A percentile compares a stretch with the other conserved stretches of the same genome.
phyloP scores from a whole-genome alignment of 2,329 filamentous ascomycete species.

The Elsinoe ampelina region DNA sequence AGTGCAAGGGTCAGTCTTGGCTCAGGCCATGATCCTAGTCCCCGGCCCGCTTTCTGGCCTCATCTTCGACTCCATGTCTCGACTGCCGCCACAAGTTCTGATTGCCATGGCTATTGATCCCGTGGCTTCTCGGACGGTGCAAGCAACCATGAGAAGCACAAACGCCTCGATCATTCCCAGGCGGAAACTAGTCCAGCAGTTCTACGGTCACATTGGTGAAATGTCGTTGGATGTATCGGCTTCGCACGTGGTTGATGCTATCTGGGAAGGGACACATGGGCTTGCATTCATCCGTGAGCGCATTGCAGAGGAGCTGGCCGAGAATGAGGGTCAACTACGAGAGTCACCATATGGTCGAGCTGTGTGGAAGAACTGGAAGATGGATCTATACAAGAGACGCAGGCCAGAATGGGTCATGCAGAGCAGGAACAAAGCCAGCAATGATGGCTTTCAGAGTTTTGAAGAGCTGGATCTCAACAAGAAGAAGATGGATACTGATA shows the following conservation, averaged over 20 bases:
- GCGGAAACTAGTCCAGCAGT: slow-evolving; percentile 54
- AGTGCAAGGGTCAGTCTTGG: slow-evolving; percentile 68
- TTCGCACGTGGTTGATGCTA: slow-evolving; percentile 58
- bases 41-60: slow-evolving; percentile 59
- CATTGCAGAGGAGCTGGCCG: slow-evolving; percentile 53
- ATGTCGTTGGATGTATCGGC: slow-evolving; percentile 53
- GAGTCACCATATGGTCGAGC: slow-evolving; percentile 56
- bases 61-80: slow-evolving; percentile 53
- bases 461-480: slow-evolving; percentile 34
- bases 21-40: slow-evolving; percentile 67
- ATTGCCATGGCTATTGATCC: slow-evolving; percentile 57
- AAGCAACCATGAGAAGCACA: slow-evolving; percentile 50
- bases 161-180: slow-evolving; percentile 48
- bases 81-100: slow-evolving; percentile 41
- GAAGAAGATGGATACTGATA: slow-evolving; percentile 16
- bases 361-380: slow-evolving; percentile 65
- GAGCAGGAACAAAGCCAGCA: slow-evolving; percentile 45
- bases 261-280: slow-evolving; percentile 55
- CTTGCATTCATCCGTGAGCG: slow-evolving; percentile 59
- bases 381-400: slow-evolving; percentile 59
- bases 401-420: slow-evolving; percentile 55
- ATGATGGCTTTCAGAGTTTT: slow-evolving; percentile 42
- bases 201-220: slow-evolving; percentile 52
- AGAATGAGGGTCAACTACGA: slow-evolving; percentile 51
- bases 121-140: slow-evolving; percentile 52